Base-by-base conservation (phyloP, 1,139 yeast genomes). In the Kodamaea sp. region DNA sequence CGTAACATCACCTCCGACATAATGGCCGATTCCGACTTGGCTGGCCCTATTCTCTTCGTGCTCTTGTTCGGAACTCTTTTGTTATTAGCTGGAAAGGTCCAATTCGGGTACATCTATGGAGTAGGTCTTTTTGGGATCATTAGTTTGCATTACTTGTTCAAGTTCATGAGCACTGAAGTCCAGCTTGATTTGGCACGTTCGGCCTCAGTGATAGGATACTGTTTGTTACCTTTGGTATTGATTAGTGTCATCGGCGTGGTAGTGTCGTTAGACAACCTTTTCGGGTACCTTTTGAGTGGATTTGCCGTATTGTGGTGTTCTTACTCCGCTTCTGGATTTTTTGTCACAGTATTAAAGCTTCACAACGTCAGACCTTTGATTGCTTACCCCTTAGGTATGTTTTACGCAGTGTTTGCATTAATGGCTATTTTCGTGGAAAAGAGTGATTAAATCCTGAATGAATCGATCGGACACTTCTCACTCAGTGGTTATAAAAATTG, bases 71-170 rank as follows among this genome's bases (percentile, higher is more conserved):
- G 97, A n/a, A 76, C 89, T 1, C 78, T 85, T 43, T 65, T 94
- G 34, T 66, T 90, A 37, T 68, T 89, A 29, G 77, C 95, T 1
- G 98, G 99, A 10, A 92, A 90, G 56, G 88, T 90, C 13, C 97
- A 92, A 58, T 92, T 92, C 58, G 97, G 98, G 3, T 94, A 94
- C 60, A 87, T 92, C 35, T 92, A 92, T 54, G 98, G 98, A 18
- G 95, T 92, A 28, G 98, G 97, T 1, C 66, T 94, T 32, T 81
- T 90, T 48, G 99, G 99, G 10, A 85, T 95, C 2, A 55, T 88
- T 12, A 80, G 95, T 26, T 76, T 89, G 48, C 97, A 90, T 60
- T 78, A 78, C 47, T 70, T 94, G 41, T 83, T 94, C 57, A 88
- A 85, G 57, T 70, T 89, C 44, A 92, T 92, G 99, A 80, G 90